Evolutionary conservation across 192 early-diverging fungal species (phyloP).

Genomic region (Coemansia sp.): DNA sequence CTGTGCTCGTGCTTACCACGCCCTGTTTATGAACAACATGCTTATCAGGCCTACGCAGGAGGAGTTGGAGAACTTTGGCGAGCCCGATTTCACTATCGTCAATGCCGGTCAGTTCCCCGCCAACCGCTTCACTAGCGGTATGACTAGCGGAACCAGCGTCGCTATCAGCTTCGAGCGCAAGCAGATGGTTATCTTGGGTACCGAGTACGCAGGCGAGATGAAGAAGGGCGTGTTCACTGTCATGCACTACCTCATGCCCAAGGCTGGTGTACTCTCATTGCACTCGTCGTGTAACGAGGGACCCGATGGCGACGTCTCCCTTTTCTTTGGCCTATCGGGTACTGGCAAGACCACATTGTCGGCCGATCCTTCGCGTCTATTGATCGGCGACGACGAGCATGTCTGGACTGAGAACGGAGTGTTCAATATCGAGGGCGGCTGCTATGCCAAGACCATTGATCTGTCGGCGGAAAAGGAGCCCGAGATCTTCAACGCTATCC

Average conservation of each 20-base stretch:
- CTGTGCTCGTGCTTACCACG: conserved; percentile 93
- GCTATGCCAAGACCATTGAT: conserved; percentile 98
- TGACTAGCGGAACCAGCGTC: conserved; percentile 91
- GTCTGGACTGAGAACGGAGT: conserved; percentile 97
- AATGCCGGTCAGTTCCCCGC: conserved; percentile 96
- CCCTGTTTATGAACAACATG: conserved; percentile 99
- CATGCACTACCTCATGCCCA: conserved; percentile 99
- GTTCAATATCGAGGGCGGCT: conserved; percentile 99
- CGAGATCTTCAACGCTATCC: conserved; percentile 97
- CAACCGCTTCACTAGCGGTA: conserved; percentile 91
- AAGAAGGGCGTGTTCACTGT: conserved; percentile 99
- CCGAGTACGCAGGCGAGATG: conserved; percentile 99
- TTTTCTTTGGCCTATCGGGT: conserved; percentile 98
- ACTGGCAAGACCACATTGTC: conserved; percentile 99
- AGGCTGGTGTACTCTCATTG: conserved; percentile 61
- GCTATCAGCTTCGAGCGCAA: conserved; percentile 88
- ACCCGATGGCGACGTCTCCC: conserved; percentile 85
- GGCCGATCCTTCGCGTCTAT: conserved; percentile 86
- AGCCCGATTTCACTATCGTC: conserved; percentile 97
- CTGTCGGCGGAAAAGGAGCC: conserved; percentile 97
- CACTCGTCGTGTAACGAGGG: conserved; percentile 94
- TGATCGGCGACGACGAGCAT: conserved; percentile 99
- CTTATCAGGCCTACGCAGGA: conserved; percentile 91
- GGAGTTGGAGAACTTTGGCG: conserved; percentile 90
- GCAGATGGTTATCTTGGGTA: conserved; percentile 98